These are phyloP conservation scores for Xylaria castorea DNA, from an alignment of 495 filamentous ascomycete genomes.

Conservation along the genomic window DNA sequence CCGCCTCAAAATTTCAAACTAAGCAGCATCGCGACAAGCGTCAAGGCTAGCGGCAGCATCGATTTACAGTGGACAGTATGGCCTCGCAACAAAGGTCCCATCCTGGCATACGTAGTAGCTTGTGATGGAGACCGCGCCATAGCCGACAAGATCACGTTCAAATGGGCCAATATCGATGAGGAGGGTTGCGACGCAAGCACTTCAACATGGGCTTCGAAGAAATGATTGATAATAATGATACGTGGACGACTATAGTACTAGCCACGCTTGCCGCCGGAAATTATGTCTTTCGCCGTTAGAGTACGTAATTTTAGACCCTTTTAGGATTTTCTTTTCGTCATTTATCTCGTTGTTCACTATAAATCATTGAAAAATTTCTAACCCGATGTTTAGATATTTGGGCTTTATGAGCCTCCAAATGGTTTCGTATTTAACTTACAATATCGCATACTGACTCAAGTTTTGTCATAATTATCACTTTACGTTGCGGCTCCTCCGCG, in stretches of 20 bases:
- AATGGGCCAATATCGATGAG: slow-evolving; percentile 53
- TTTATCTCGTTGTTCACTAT: background rate
- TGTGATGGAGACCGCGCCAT: slow-evolving; percentile 44
- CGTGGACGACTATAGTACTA: slow-evolving; percentile 67
- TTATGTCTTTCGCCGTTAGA: slow-evolving; percentile 74
- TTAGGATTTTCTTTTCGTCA: background rate
- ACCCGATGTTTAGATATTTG: background rate
- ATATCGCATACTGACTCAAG: background rate
- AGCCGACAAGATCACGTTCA: slow-evolving; percentile 44
- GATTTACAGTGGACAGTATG: slow-evolving; percentile 39
- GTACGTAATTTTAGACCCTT: slow-evolving; percentile 47
- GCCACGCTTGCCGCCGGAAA: slow-evolving; percentile 62
- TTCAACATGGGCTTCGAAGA: slow-evolving; percentile 28
- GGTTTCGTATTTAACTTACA: background rate
- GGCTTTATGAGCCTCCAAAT: background rate
- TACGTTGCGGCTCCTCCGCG: background rate
- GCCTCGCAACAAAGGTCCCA: slow-evolving; percentile 40
- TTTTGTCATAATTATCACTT: slow-evolving; percentile 8
- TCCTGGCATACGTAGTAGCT: slow-evolving; percentile 45
- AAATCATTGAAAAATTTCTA: background rate
- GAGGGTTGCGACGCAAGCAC: slow-evolving; percentile 42
- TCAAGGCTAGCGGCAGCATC: slow-evolving; percentile 39
- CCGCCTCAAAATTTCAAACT: slow-evolving; percentile 48
- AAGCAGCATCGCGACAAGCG: slow-evolving; percentile 40
- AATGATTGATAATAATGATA: slow-evolving; percentile 62